Evolutionary conservation across 2,329 filamentous ascomycete species (phyloP), one percentile per base, ranked within the genome.

Genomic region (Colletotrichum scovillei): DNA sequence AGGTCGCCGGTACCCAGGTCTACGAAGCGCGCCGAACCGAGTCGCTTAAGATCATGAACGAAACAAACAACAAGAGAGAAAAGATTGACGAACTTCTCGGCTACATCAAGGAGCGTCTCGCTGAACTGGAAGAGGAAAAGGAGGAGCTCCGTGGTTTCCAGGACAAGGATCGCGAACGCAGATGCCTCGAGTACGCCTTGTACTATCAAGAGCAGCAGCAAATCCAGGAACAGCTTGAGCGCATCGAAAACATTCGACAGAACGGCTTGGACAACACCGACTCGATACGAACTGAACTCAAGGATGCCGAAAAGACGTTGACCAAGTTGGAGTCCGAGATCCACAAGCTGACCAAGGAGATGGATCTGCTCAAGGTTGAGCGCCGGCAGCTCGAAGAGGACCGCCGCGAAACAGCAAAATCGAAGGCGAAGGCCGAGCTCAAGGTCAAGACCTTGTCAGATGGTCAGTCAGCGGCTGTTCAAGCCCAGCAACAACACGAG

Each of bases 1-100:
- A 98, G 80, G 97, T 99, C n/a, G 97, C 97, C 0, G 97, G 97
- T 75, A 99, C 97, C 8, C 95, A 98, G 79, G 95, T 98, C 57
- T 99, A 99, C 84, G 97, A 99, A 84, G 93, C 94, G 66, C 93
- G 96, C 69, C 92, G 97, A 74, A 90, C 94, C 32, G 96, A 99
- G 82, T 98, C 95, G 58, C 86, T 97, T 77, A 98, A 98, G 85
- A 98, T 99, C 78, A 98, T 99, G 94, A 91, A 92, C 75, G 97
- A 99, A 77, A 98, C 97, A 19, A 95, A 96, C 82, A 97, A 95
- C 84, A 98, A 98, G 86, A 92, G 95, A 75, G 88, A 92, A 58
- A 98, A 98, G 84, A 98, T 98, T 74, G 97, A 99, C 80, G 95
- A 97, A 80, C 88, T 97, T 14, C 89, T 99, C 14, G 92, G 93